A percentile compares a stretch with the other conserved stretches of the same genome.
phyloP scores from a whole-genome alignment of 2,329 filamentous ascomycete genomes.

The Ophiosphaerella narmari region DNA sequence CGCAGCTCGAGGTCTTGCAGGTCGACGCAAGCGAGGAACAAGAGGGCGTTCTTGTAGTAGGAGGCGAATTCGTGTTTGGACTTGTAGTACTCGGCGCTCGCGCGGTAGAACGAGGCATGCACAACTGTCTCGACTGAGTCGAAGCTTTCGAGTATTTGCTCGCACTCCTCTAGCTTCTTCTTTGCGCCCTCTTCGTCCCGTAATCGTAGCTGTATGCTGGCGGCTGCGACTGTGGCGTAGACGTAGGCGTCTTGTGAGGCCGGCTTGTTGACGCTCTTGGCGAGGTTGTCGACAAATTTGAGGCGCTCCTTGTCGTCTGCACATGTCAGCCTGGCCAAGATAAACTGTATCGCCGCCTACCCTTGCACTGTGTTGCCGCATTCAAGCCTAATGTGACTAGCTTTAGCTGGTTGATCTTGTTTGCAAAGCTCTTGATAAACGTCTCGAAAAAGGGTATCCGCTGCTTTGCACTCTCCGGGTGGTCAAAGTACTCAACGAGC shows the following conservation, averaged over 20 bases:
- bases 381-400: slow-evolving; percentile 88
- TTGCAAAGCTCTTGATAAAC: slow-evolving; percentile 94
- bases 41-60: slow-evolving; percentile 96
- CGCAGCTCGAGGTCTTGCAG: slow-evolving; percentile 71
- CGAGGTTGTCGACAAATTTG: slow-evolving; percentile 79
- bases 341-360: slow-evolving; percentile 50
- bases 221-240: slow-evolving; percentile 88
- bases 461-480: slow-evolving; percentile 78
- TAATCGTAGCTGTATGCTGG: slow-evolving; percentile 81
- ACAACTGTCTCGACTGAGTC: slow-evolving; percentile 95
- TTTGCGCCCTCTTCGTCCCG: slow-evolving; percentile 80
- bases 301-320: slow-evolving; percentile 86
- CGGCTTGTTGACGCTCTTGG: slow-evolving; percentile 86
- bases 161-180: slow-evolving; percentile 83
- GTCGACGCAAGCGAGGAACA: slow-evolving; percentile 96
- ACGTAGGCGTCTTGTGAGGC: slow-evolving; percentile 95
- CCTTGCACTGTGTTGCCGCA: slow-evolving; percentile 81
- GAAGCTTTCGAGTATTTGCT: slow-evolving; percentile 86
- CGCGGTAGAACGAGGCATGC: slow-evolving; percentile 94
- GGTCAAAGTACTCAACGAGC: slow-evolving; percentile 84
- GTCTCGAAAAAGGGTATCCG: slow-evolving; percentile 89
- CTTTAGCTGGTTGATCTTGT: slow-evolving; percentile 99
- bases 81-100: slow-evolving; percentile 94
- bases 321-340: slow-evolving; percentile 24
- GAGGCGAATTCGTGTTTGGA: slow-evolving; percentile 89